A percentile compares a stretch with the other conserved stretches of the same genome.
These are phyloP conservation scores for Calamus simplicifolius DNA, from an alignment of 176 grass and related monocot genomes.

Conservation along the genomic window DNA sequence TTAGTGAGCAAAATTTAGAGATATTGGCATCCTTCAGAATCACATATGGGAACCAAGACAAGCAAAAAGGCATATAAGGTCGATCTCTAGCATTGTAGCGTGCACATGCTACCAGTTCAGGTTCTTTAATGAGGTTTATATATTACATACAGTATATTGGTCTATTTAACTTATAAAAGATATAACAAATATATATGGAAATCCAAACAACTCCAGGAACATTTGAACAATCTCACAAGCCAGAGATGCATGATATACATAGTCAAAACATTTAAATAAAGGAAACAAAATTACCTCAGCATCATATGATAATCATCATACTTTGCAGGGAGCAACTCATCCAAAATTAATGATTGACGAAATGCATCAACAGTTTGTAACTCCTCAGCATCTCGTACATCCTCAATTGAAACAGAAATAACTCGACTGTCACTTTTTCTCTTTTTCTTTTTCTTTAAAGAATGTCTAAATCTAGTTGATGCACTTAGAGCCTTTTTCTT, in stretches of 20 bases:
- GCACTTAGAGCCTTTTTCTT: constrained; percentile 97
- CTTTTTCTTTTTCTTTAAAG: constrained; percentile 74
- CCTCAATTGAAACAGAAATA: constrained; percentile 89
- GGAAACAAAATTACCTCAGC: constrained; percentile 35
- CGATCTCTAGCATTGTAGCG: no score
- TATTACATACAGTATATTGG: no score
- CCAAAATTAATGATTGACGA: constrained; percentile 56
- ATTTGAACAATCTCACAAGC: background rate
- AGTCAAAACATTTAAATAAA: constrained; percentile 12
- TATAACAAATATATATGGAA: no score
- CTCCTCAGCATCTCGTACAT: constrained; percentile 77
- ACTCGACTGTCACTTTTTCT: constrained; percentile 55
- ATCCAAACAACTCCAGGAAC: no score
- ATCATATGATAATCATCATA: constrained; percentile 99
- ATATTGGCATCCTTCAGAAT: no score
- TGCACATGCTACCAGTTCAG: no score
- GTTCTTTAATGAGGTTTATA: no score
- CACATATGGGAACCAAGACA: no score
- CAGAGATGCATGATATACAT: background rate
- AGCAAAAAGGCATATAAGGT: no score
- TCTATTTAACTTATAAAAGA: no score
- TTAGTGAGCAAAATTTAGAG: no score
- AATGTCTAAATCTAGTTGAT: constrained; percentile 75
- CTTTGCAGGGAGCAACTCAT: constrained; percentile 68
- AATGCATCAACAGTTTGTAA: constrained; percentile 73